Conservation (phyloP, 805 yeast genomes). For the Candida railenensis region DNA sequence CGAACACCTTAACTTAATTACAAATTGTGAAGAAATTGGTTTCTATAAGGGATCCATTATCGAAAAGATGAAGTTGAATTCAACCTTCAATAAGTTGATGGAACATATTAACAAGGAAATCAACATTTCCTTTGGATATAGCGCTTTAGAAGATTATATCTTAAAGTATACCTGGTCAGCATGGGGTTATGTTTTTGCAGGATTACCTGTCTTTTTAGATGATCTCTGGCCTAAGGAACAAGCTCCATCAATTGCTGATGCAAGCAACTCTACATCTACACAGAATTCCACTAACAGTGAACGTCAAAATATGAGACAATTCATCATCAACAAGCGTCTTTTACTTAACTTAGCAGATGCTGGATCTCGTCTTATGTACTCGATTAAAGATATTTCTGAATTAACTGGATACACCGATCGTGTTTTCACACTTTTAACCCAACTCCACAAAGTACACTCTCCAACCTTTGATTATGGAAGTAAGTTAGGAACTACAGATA, state of each 20-base stretch:
- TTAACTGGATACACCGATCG: slow-evolving; percentile 89
- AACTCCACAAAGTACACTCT: slow-evolving; percentile 80
- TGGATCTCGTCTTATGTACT: slow-evolving; percentile 90
- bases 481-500: slow-evolving; percentile 41
- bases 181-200: slow-evolving; percentile 86
- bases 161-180: slow-evolving; percentile 94
- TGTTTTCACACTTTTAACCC: slow-evolving; percentile 72
- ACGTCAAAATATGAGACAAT: slow-evolving; percentile 75
- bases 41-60: slow-evolving; percentile 86
- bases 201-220: slow-evolving; percentile 80
- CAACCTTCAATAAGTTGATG: slow-evolving; percentile 56
- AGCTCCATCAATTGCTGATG: slow-evolving; percentile 6
- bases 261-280: slow-evolving; percentile 7
- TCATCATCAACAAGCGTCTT: slow-evolving; percentile 85
- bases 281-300: slow-evolving; percentile 31
- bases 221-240: slow-evolving; percentile 34
- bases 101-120: slow-evolving; percentile 55
- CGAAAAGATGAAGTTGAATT: slow-evolving; percentile 65
- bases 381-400: slow-evolving; percentile 88
- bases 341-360: slow-evolving; percentile 93
- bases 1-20: slow-evolving; percentile 79
- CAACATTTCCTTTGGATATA: slow-evolving; percentile 62
- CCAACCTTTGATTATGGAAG: slow-evolving; percentile 51
- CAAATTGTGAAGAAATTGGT: slow-evolving; percentile 90
- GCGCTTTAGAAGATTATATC: slow-evolving; percentile 78